Percentiles rank a stretch among this genome's conserved stretches.
Evolutionary conservation across 805 yeast species (phyloP).

Genomic region (Yarrowia sp.): DNA sequence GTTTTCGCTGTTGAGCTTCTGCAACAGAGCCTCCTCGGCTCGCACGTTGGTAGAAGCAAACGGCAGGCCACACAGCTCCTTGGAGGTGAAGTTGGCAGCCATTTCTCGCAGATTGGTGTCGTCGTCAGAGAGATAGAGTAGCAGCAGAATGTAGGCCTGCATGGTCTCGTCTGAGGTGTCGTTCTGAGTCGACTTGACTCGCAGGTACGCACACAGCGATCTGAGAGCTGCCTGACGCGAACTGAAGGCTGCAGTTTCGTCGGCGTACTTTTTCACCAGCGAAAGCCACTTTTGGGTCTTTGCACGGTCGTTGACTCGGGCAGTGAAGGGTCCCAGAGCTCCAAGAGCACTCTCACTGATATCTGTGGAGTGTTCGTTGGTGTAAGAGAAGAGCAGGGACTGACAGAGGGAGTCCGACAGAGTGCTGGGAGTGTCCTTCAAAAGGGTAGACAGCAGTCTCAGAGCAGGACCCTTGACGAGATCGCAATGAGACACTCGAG

Average conservation of each 20-base stretch:
- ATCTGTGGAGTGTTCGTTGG: constrained; percentile 55
- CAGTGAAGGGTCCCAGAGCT: constrained; percentile 58
- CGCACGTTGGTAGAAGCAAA: constrained; percentile 49
- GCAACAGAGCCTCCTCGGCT: constrained; percentile 46
- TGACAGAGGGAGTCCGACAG: constrained; percentile 34
- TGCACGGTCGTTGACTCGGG: constrained; percentile 42
- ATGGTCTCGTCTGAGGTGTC: constrained; percentile 1
- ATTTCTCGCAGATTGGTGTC: constrained; percentile 63
- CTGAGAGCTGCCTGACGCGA: constrained; percentile 57
- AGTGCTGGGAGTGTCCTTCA: constrained; percentile 30
- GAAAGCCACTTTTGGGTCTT: constrained; percentile 47
- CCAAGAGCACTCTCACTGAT: constrained; percentile 59
- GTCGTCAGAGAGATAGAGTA: constrained; percentile 59
- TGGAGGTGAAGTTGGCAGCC: constrained; percentile 56
- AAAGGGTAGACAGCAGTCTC: constrained; percentile 41
- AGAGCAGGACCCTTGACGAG: constrained; percentile 46
- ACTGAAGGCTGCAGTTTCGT: constrained; percentile 57
- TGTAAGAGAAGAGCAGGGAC: constrained; percentile 43
- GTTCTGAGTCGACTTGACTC: constrained; percentile 1
- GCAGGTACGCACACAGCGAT: constrained; percentile 53
- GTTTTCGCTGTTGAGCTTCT: constrained; percentile 5
- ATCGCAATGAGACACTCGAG: constrained; percentile 43
- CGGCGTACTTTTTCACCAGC: constrained; percentile 47
- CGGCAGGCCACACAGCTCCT: constrained; percentile 45
- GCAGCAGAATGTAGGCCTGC: constrained; percentile 41